Conservation (phyloP, 805 yeast species). For the Ogataea corticis region DNA sequence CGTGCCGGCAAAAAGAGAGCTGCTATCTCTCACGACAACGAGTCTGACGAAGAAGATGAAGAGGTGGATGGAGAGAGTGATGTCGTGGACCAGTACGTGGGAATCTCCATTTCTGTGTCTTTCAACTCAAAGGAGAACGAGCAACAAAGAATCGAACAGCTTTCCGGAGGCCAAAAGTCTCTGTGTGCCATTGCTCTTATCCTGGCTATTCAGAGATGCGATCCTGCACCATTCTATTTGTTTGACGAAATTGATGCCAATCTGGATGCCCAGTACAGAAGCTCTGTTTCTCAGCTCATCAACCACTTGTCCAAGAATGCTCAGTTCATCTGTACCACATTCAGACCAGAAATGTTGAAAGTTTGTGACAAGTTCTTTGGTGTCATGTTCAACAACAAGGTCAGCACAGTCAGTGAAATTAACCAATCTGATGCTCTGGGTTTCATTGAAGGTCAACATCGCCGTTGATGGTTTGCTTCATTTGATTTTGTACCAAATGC, state of each 20-base stretch:
- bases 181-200: slow-evolving; percentile 94
- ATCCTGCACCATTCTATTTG: slow-evolving; percentile 95
- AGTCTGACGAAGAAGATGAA: slow-evolving; percentile 20
- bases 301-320: slow-evolving; percentile 64
- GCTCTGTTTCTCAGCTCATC: slow-evolving; percentile 79
- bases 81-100: slow-evolving; percentile 60
- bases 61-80: slow-evolving; percentile 21
- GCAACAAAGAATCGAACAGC: slow-evolving; percentile 83
- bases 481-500: too few relatives aligned
- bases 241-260: slow-evolving; percentile 98
- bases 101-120: slow-evolving; percentile 85
- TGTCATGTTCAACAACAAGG: slow-evolving; percentile 79
- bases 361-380: slow-evolving; percentile 88
- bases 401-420: slow-evolving; percentile 75
- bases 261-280: slow-evolving; percentile 86
- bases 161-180: slow-evolving; percentile 96
- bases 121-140: slow-evolving; percentile 86
- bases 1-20: slow-evolving; percentile 8
- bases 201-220: slow-evolving; percentile 90
- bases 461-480: slow-evolving; percentile 8
- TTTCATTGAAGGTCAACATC: slow-evolving; percentile 74
- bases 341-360: slow-evolving; percentile 87
- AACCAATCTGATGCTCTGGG: slow-evolving; percentile 70
- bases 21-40: slow-evolving; percentile 7
- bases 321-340: slow-evolving; percentile 95